phyloP scores from a whole-genome alignment of 148 eudicot species.

The Talinum fruticosum region DNA sequence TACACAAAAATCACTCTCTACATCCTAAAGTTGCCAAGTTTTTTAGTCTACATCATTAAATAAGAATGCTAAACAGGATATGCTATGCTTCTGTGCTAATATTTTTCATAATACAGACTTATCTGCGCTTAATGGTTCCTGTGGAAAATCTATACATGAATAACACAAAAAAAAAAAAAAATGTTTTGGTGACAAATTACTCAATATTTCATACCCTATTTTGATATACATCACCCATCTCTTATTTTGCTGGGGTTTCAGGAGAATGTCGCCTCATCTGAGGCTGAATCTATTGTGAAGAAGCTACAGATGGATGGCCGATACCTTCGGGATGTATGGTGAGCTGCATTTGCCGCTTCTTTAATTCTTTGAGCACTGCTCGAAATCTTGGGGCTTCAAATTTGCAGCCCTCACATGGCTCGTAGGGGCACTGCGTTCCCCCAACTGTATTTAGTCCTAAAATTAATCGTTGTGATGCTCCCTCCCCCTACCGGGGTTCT shows the following conservation, averaged over 20 bases:
- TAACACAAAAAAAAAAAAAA: too few relatives aligned
- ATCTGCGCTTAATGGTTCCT: too few relatives aligned
- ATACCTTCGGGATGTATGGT: slow-evolving; percentile 85
- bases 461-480: not conserved
- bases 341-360: not conserved
- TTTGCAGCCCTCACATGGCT: not conserved
- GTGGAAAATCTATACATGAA: too few relatives aligned
- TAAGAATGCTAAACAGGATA: too few relatives aligned
- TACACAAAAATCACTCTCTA: too few relatives aligned
- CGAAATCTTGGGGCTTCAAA: not conserved
- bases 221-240: not conserved
- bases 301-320: slow-evolving; percentile 77
- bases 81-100: too few relatives aligned
- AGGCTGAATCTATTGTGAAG: slow-evolving; percentile 70
- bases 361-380: slow-evolving; percentile 17
- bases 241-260: slow-evolving; percentile 27
- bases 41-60: too few relatives aligned
- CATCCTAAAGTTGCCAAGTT: too few relatives aligned
- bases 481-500: too few relatives aligned
- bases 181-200: too few relatives aligned
- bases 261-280: slow-evolving; percentile 58
- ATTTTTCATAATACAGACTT: too few relatives aligned
- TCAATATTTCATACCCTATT: too few relatives aligned
- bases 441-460: not conserved
- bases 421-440: not conserved